Evolutionary conservation across 1,139 yeast genomes (phyloP).

Genomic region (Blastobotrys illinoisensis): DNA sequence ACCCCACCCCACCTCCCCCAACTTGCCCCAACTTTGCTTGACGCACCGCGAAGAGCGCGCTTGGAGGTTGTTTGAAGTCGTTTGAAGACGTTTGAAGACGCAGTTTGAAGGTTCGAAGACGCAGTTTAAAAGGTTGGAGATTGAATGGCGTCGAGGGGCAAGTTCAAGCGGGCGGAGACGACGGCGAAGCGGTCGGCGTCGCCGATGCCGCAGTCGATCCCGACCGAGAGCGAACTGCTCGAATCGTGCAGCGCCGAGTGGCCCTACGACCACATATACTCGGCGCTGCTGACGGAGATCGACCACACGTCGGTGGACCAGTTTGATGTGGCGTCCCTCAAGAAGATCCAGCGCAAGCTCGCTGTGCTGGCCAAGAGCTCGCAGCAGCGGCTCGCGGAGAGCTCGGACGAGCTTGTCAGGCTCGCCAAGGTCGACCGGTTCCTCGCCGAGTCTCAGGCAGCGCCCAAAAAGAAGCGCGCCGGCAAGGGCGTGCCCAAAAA

Average conservation of each 20-base stretch:
- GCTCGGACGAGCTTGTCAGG: background rate
- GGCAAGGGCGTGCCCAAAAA: background rate
- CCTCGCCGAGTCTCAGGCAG: background rate
- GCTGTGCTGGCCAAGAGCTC: conserved; percentile 7
- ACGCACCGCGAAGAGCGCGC: too few species aligned
- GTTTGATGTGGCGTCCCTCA: conserved; percentile 1
- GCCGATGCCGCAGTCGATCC: background rate
- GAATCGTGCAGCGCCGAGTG: background rate
- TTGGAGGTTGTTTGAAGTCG: too few species aligned
- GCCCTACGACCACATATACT: background rate
- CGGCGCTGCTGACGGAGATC: background rate
- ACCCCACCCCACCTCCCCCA: background rate
- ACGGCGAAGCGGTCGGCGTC: background rate
- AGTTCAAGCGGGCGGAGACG: background rate
- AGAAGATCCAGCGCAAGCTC: conserved; percentile 6
- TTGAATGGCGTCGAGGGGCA: background rate
- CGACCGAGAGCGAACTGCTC: background rate
- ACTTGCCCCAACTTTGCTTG: too few species aligned
- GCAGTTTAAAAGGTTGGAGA: too few species aligned
- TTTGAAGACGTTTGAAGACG: too few species aligned
- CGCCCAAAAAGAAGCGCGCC: background rate
- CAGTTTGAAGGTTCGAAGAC: too few species aligned
- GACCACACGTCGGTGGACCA: background rate
- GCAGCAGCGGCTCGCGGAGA: background rate
- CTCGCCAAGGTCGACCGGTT: background rate